Percentiles rank a stretch among this genome's conserved stretches.
phyloP scores from a whole-genome alignment of 1,139 yeast species.

The Kurtzmaniella quercitrusa region DNA sequence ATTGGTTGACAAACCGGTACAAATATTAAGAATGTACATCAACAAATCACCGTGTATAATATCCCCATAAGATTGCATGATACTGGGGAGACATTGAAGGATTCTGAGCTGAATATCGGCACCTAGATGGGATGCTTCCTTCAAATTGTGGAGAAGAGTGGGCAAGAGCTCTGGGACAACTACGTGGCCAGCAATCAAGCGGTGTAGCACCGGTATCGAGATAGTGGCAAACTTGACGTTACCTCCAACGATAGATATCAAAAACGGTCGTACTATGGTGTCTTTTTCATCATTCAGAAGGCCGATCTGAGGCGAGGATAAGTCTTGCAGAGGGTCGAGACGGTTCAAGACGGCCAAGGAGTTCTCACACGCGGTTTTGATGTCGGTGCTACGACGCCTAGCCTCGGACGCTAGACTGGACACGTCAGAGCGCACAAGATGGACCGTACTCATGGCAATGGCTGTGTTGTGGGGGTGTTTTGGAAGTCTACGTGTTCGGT shows the following conservation, averaged over 20 bases:
- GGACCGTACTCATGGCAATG: conserved; percentile 30
- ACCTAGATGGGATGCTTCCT: conserved; percentile 72
- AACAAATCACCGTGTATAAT: conserved; percentile 54
- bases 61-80: conserved; percentile 60
- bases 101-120: conserved; percentile 82
- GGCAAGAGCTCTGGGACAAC: conserved; percentile 39
- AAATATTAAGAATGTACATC: conserved; percentile 58
- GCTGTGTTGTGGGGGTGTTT: neutral
- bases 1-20: conserved; percentile 65
- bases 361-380: conserved; percentile 61
- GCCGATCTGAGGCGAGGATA: conserved; percentile 11
- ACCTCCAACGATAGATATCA: conserved; percentile 68
- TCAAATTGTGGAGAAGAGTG: conserved; percentile 58
- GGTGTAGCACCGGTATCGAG: conserved; percentile 67
- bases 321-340: conserved; percentile 13
- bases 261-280: conserved; percentile 63
- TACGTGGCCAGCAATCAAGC: conserved; percentile 44
- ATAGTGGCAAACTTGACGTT: conserved; percentile 70
- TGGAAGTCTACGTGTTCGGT: neutral
- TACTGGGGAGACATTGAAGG: conserved; percentile 76
- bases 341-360: conserved; percentile 40
- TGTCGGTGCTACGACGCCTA: conserved; percentile 63
- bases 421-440: conserved; percentile 53
- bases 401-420: conserved; percentile 60
- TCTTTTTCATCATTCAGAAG: conserved; percentile 34